These are phyloP conservation scores for Tricharina praecox DNA, from an alignment of 495 filamentous ascomycete species.

Conservation along the genomic window DNA sequence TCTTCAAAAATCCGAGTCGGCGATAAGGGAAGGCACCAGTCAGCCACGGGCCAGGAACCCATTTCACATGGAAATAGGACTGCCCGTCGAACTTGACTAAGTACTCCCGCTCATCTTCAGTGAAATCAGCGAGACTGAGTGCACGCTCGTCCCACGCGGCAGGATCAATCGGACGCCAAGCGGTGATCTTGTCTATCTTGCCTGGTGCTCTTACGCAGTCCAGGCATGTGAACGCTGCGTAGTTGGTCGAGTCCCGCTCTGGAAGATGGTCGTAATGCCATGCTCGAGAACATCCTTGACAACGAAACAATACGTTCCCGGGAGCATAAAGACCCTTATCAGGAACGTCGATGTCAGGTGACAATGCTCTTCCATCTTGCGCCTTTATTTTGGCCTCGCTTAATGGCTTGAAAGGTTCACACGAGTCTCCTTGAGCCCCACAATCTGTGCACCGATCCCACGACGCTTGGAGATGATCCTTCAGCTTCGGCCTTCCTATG, in stretches of 20 bases:
- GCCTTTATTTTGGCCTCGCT: slow-evolving; percentile 38
- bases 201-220: slow-evolving; percentile 43
- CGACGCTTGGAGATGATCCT: slow-evolving; percentile 50
- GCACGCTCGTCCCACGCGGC: slow-evolving; percentile 16
- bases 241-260: slow-evolving; percentile 24
- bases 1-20: slow-evolving; percentile 58
- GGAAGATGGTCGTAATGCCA: slow-evolving; percentile 75
- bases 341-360: slow-evolving; percentile 36
- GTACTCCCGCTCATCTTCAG: slow-evolving; percentile 68
- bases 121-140: slow-evolving; percentile 35
- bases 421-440: slow-evolving; percentile 41
- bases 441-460: slow-evolving; percentile 56
- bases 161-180: slow-evolving; percentile 55
- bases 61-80: slow-evolving; percentile 62
- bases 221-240: slow-evolving; percentile 48
- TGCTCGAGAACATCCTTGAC: slow-evolving; percentile 53
- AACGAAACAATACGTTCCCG: slow-evolving; percentile 67
- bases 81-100: slow-evolving; percentile 69
- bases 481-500: slow-evolving; percentile 45
- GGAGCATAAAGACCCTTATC: slow-evolving; percentile 51
- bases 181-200: slow-evolving; percentile 56
- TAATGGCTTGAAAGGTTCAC: slow-evolving; percentile 43
- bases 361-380: not conserved
- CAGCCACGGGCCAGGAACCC: slow-evolving; percentile 82
- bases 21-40: slow-evolving; percentile 55